Evolutionary conservation across 148 eudicot genomes (phyloP).

Genomic region (Dianthus caryophyllus): DNA sequence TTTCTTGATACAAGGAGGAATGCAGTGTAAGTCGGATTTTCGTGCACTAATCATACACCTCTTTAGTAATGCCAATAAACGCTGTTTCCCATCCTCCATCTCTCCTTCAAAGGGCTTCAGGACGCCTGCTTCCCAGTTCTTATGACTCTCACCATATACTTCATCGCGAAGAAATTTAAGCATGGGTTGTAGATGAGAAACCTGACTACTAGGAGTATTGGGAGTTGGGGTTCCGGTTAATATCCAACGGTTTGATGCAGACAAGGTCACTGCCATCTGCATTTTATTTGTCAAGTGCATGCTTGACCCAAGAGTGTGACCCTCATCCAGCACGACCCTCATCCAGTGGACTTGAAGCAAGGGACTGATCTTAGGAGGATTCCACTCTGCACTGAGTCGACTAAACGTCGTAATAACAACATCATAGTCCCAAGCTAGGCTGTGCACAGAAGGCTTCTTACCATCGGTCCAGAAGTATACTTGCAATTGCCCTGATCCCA

Average conservation of each 20-base stretch:
- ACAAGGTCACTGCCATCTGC: constrained; percentile 74
- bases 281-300: constrained; percentile 83
- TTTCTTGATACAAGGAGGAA: constrained; percentile 86
- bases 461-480: constrained; percentile 73
- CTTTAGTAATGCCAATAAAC: constrained; percentile 66
- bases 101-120: constrained; percentile 85
- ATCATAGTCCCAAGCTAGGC: constrained; percentile 95
- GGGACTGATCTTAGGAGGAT: constrained; percentile 61
- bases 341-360: constrained; percentile 93
- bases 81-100: constrained; percentile 84
- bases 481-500: constrained; percentile 64
- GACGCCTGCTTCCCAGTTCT: constrained; percentile 82
- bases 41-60: constrained; percentile 98
- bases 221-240: constrained; percentile 97
- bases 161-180: constrained; percentile 87
- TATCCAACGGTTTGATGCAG: constrained; percentile 85
- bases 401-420: constrained; percentile 84
- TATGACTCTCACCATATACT: constrained; percentile 70
- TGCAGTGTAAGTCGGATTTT: constrained; percentile 70
- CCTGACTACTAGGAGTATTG: constrained; percentile 83
- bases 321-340: constrained; percentile 87
- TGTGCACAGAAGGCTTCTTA: constrained; percentile 69
- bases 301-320: constrained; percentile 95
- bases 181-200: constrained; percentile 83
- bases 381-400: constrained; percentile 93